Base-by-base conservation (phyloP, 169 alveolate species). In the Plasmodium inui region DNA sequence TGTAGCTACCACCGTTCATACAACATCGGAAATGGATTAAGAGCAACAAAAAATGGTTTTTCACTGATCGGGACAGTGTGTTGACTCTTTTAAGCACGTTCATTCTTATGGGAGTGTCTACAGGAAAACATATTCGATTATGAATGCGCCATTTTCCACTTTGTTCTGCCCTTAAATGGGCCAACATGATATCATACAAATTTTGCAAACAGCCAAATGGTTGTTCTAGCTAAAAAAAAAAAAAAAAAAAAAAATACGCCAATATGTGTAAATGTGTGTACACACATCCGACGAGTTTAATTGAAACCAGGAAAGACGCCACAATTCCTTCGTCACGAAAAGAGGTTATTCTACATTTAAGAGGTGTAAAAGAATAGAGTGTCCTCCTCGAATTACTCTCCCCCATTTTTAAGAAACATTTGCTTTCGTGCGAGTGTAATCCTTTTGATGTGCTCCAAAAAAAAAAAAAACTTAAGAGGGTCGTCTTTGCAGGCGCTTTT, bases 1-100 rank as follows among this genome's bases (percentile, higher is more conserved):
- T 67, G n/a, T 67, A 67, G 76, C 76, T 67, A 67, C 34, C 76
- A 67, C 76, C 37, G 76, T 67, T 67, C 76, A 67, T 67, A 67
- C 76, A 26, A 26, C 76, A 19, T 67, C 76, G 76, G 34, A 67
- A 67, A 67, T 67, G 76, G 76, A 8, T 19, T 67, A 9, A 9
- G 4, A 17, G n/a, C 14, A 67, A 67, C 41, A 67, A 12, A 67
- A 67, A 67, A 67, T 22, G 14, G n/a, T 10, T 26, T 67, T 19
- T 67, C 9, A 26, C 37, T 67, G 76, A 28, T 67, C 30, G 41
- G 22, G n/a, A n/a, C 17, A 67, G 37, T 14, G 37, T 67, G 3
- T 22, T 26, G 30, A 9, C 76, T 0, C 17, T 22, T 67, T 67
- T 22, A 67, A 26, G 37, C 9, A 67, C 6, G 37, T 67, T 28